Conservation (phyloP, 2,329 filamentous ascomycete species). For the Clarireedia hainanense region DNA sequence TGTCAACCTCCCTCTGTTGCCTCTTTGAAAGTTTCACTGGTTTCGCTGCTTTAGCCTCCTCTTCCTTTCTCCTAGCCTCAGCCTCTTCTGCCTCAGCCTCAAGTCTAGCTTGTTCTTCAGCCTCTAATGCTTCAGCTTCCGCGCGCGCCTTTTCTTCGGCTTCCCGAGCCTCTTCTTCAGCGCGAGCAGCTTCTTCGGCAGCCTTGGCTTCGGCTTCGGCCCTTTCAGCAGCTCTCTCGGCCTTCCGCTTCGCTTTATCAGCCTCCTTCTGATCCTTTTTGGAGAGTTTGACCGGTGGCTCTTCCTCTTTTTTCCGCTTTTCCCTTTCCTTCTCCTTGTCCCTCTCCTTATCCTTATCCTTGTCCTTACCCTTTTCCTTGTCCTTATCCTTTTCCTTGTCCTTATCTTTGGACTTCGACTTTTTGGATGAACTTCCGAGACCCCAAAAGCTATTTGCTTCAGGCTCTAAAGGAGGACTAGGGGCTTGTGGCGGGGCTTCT, state of each 20-base stretch:
- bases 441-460: slow-evolving; percentile 32
- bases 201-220: slow-evolving; percentile 41
- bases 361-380: slow-evolving; percentile 42
- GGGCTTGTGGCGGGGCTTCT: slow-evolving; percentile 39
- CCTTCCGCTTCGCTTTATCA: slow-evolving; percentile 41
- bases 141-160: slow-evolving; percentile 26
- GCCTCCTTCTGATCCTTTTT: slow-evolving; percentile 45
- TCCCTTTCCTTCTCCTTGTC: slow-evolving; percentile 40
- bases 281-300: slow-evolving; percentile 33
- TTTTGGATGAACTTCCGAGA: slow-evolving; percentile 27
- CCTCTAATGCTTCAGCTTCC: slow-evolving; percentile 25
- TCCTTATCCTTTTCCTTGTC: slow-evolving; percentile 32
- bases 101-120: slow-evolving; percentile 30
- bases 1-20: slow-evolving; percentile 43
- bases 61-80: slow-evolving; percentile 23
- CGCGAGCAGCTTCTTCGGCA: slow-evolving; percentile 37
- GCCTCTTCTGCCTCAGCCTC: slow-evolving; percentile 33
- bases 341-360: slow-evolving; percentile 40
- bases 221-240: slow-evolving; percentile 44
- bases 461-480: slow-evolving; percentile 40
- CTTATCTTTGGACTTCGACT: slow-evolving; percentile 37
- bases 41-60: slow-evolving; percentile 28
- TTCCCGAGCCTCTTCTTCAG: slow-evolving; percentile 19
- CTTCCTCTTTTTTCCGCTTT: slow-evolving; percentile 32
- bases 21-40: slow-evolving; percentile 38